phyloP scores from a whole-genome alignment of 2,329 filamentous ascomycete genomes.

The Monosporascus sp. region DNA sequence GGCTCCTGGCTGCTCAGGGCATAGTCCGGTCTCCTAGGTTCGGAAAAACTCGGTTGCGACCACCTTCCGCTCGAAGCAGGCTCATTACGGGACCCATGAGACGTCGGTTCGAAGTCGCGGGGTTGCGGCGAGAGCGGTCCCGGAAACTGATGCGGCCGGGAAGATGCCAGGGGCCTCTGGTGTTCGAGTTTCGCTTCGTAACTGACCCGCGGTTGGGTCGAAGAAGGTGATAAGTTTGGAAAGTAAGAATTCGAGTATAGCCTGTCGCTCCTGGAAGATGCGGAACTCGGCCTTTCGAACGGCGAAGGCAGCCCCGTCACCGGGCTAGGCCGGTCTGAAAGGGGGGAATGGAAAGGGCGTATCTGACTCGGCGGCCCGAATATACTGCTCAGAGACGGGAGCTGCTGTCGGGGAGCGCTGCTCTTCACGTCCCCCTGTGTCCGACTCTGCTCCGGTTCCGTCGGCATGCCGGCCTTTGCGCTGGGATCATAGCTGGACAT shows the following conservation, averaged over 20 bases:
- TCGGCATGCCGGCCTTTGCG: slow-evolving; percentile 38
- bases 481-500: slow-evolving; percentile 55
- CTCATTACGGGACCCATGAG: slow-evolving; percentile 17
- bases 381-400: slow-evolving; percentile 53
- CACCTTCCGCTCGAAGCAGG: slow-evolving; percentile 27
- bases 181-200: slow-evolving; percentile 42
- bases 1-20: slow-evolving; percentile 39
- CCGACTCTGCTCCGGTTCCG: slow-evolving; percentile 32
- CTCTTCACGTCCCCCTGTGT: slow-evolving; percentile 28
- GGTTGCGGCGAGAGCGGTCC: slow-evolving; percentile 41
- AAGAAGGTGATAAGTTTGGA: slow-evolving; percentile 31
- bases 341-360: slow-evolving; percentile 40
- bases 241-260: slow-evolving; percentile 44
- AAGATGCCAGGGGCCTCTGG: slow-evolving; percentile 32
- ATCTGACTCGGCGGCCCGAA: slow-evolving; percentile 45
- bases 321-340: slow-evolving; percentile 39
- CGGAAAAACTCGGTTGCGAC: slow-evolving; percentile 37
- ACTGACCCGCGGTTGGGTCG: slow-evolving; percentile 40
- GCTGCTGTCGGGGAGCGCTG: slow-evolving; percentile 38
- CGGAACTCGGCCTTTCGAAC: slow-evolving; percentile 40
- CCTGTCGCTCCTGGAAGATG: slow-evolving; percentile 31
- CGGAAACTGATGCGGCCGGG: slow-evolving; percentile 31
- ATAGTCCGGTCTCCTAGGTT: slow-evolving; percentile 40
- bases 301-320: slow-evolving; percentile 39
- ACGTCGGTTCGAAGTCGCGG: slow-evolving; percentile 31